Evolutionary conservation across 768 basidiomycete genomes (phyloP).

Genomic region (Suillus hirtellus): DNA sequence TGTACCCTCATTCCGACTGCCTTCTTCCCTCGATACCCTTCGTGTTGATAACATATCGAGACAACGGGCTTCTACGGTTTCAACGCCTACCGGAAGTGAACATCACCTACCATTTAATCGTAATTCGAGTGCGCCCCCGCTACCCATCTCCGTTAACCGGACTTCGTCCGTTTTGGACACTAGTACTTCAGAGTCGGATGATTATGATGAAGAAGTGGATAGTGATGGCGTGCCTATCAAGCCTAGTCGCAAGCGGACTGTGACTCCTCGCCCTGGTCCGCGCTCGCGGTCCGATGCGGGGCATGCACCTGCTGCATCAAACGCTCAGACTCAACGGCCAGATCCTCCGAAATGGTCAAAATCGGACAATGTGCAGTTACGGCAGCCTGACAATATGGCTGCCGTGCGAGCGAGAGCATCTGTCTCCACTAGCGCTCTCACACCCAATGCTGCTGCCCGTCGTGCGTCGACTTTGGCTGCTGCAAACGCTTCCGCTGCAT

Average conservation of each 20-base stretch:
- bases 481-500: constrained; percentile 29
- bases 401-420: constrained; percentile 47
- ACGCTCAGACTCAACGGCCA: constrained; percentile 7
- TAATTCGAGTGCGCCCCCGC: constrained; percentile 14
- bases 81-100: constrained; percentile 23
- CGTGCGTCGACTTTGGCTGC: constrained; percentile 45
- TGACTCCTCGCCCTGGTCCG: constrained; percentile 26
- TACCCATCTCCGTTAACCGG: constrained; percentile 3
- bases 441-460: constrained; percentile 51
- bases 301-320: constrained; percentile 13
- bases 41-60: constrained; percentile 27
- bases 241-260: constrained; percentile 35
- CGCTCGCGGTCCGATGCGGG: constrained; percentile 22
- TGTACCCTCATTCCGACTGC: constrained; percentile 47
- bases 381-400: constrained; percentile 12
- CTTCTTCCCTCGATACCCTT: constrained; percentile 33
- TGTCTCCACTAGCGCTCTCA: constrained; percentile 57
- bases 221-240: constrained; percentile 36
- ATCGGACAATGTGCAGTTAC: constrained; percentile 32
- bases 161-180: constrained; percentile 19
- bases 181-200: constrained; percentile 31
- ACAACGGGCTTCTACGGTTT: constrained; percentile 32
- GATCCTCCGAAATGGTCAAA: constrained; percentile 18
- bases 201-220: constrained; percentile 37
- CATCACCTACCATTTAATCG: constrained; percentile 14